These are phyloP conservation scores for Nitzschia sp. DNA, from an alignment of 108 stramenopile species.

Conservation along the genomic window DNA sequence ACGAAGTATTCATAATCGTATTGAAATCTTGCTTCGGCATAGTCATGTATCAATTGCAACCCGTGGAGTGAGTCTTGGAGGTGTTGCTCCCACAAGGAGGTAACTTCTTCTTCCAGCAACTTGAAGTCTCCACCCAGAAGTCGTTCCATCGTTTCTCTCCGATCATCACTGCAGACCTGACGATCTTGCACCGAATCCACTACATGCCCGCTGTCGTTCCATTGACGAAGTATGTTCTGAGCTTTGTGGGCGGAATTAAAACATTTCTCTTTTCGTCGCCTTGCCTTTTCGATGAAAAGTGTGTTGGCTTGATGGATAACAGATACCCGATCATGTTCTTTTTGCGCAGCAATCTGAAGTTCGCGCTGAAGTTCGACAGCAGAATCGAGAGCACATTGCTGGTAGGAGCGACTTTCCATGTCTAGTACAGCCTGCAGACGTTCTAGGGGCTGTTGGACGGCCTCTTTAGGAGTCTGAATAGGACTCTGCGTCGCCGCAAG, in stretches of 20 bases:
- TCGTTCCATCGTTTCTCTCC: background rate
- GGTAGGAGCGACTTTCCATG: slow-evolving; percentile 23
- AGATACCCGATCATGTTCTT: slow-evolving; percentile 2
- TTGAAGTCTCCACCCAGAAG: slow-evolving; percentile 8
- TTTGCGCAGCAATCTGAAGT: background rate
- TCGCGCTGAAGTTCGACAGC: background rate
- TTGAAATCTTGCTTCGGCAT: slow-evolving; percentile 31
- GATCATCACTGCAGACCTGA: background rate
- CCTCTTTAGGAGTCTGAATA: slow-evolving; percentile 10
- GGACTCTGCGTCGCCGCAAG: slow-evolving; percentile 20
- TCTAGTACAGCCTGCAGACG: slow-evolving; percentile 1
- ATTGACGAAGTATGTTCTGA: background rate
- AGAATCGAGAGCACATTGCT: slow-evolving; percentile 13
- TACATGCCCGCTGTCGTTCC: background rate
- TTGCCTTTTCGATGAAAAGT: background rate
- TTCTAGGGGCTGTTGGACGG: slow-evolving; percentile 20
- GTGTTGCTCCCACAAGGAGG: slow-evolving; percentile 21
- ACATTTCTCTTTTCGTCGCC: background rate
- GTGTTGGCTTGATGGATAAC: slow-evolving; percentile 5
- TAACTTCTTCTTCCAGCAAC: slow-evolving; percentile 12
- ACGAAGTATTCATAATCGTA: slow-evolving; percentile 51
- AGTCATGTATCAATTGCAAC: slow-evolving; percentile 8
- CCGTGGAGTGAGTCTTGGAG: slow-evolving; percentile 1
- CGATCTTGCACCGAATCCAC: background rate
- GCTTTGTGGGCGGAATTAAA: background rate